These are phyloP conservation scores for Lentinus brumalis DNA, from an alignment of 768 basidiomycete species.

Conservation along the genomic window DNA sequence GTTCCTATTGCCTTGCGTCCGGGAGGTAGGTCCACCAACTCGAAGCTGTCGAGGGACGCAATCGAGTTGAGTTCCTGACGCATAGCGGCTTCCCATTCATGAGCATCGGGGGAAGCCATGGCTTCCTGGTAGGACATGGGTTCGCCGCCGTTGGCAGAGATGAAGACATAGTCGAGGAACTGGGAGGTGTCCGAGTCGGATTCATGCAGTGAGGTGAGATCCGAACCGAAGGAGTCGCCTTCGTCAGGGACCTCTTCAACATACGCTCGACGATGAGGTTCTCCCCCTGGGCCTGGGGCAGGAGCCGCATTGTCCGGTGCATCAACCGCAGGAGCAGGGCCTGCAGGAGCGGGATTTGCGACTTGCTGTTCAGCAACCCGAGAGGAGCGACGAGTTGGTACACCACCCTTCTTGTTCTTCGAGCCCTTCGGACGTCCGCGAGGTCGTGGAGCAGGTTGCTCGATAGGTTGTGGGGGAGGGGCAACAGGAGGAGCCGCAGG, in stretches of 20 bases:
- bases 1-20: constrained; percentile 35
- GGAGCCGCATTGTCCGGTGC: neutral
- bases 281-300: constrained; percentile 7
- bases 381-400: neutral
- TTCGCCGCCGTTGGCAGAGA: neutral
- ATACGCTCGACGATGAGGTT: neutral
- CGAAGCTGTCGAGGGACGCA: constrained; percentile 33
- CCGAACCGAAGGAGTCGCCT: neutral
- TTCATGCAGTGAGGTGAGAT: neutral
- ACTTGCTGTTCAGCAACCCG: neutral
- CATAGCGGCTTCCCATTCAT: constrained; percentile 22
- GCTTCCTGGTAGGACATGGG: neutral
- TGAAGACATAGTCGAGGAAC: neutral
- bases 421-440: constrained; percentile 5
- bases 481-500: neutral
- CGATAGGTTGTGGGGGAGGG: neutral
- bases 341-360: neutral
- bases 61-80: constrained; percentile 21
- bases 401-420: constrained; percentile 8
- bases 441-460: neutral
- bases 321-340: neutral
- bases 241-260: neutral
- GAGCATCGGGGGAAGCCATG: neutral
- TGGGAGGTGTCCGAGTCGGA: neutral
- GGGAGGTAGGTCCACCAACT: constrained; percentile 24